Evolutionary conservation across 179 eudicot species (phyloP).

Genomic region (Spergularia azorica): DNA sequence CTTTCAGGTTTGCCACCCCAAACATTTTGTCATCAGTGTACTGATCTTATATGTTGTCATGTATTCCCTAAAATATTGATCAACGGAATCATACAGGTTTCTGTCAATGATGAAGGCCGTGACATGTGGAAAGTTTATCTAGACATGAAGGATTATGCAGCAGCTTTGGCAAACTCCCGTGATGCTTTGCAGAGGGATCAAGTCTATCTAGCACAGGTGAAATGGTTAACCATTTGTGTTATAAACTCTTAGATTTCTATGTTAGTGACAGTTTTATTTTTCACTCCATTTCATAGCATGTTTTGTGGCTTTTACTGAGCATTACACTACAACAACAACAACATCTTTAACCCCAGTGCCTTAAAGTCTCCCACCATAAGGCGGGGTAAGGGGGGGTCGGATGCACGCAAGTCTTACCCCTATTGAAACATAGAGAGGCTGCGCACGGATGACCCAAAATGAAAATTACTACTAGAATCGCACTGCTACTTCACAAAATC

Average conservation of each 20-base stretch:
- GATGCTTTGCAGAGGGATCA: conserved; percentile 95
- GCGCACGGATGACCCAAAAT: no score
- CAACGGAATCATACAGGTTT: conserved; percentile 54
- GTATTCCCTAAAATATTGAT: conserved; percentile 13
- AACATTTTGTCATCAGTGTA: neutral
- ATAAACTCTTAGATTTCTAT: neutral
- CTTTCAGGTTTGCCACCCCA: conserved; percentile 61
- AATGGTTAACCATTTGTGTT: neutral
- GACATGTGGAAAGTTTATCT: conserved; percentile 99
- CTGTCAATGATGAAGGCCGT: conserved; percentile 92
- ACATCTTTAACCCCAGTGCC: no score
- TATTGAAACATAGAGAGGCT: no score
- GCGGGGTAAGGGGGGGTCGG: no score
- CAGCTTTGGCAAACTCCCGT: conserved; percentile 88
- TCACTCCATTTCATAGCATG: neutral
- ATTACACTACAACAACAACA: neutral
- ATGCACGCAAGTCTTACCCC: no score
- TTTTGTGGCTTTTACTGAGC: neutral
- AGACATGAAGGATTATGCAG: conserved; percentile 82
- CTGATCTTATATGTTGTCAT: neutral
- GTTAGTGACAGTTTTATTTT: neutral
- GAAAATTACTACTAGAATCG: no score
- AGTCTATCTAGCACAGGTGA: conserved; percentile 94
- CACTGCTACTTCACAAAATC: no score
- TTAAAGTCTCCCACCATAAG: no score